Evolutionary conservation across 148 eudicot species (phyloP), one percentile per base, ranked within the genome.

Genomic region (Silene latifolia): DNA sequence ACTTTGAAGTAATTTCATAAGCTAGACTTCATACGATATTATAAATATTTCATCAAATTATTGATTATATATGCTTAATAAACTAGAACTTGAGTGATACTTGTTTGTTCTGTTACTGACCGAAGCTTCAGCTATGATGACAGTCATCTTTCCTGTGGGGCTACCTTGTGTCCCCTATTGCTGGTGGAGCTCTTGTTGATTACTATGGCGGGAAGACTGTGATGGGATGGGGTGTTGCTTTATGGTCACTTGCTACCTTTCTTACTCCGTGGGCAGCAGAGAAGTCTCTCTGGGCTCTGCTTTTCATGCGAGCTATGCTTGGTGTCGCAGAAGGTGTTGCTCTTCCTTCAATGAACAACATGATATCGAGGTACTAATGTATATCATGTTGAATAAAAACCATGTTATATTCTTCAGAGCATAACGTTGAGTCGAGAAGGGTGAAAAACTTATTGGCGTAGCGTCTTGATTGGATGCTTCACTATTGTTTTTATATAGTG

Each of bases 101-200:
- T 53, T 71, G 72, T 67, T 74, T 51, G 11, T 59, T 48, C 72
- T 76, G 76, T 20, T 57, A 71, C 87, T 87, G 84, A 85, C 82
- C 63, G 59, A 62, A 71, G 78, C 77, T 60, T 64, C 78, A 32
- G 80, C 53, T 75, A 42, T 83, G 77, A 81, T 89, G 85, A 85
- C 97, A 93, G 98, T 93, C 98, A 44, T 91, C 98, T 67, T 93
- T 91, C 82, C 91, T 93, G 76, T 93, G 98, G 98, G 98, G 98
- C 19, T 93, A 93, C 86, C 87, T 93, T 63, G 67, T 93, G 78
- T 91, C 98, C 35, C 98, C 98, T 25, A 87, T 93, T 67, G 98
- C 89, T 65, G 98, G 98, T 60, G 97, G 98, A 67, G 86, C 94
- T 42, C 86, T 93, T 69, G 98, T 93, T 79, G 98, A 93, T 83